Conservation (phyloP, 371 early-diverging fungal genomes). For the Fennellomyces sp. region DNA sequence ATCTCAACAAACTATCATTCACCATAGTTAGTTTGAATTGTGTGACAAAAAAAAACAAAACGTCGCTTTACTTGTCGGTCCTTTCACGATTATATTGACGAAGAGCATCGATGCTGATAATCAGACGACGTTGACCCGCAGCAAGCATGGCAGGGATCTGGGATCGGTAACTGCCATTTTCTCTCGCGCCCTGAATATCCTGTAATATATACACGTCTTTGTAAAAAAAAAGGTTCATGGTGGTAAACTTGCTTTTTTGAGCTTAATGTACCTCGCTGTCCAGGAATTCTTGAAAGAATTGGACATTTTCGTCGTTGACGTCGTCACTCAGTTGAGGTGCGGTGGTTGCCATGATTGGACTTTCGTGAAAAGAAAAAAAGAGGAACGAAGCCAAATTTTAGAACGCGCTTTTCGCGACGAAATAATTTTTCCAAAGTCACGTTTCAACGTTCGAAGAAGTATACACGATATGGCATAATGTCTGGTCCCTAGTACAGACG, state of each 20-base stretch:
- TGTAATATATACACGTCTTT: background rate
- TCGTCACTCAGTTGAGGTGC: constrained; percentile 23
- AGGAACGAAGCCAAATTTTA: background rate
- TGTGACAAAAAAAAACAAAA: background rate
- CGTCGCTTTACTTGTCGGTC: constrained; percentile 58
- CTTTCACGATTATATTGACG: constrained; percentile 75
- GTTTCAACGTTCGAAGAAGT: too few species aligned
- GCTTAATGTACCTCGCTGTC: constrained; percentile 24
- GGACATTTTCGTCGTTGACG: constrained; percentile 20
- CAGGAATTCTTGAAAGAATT: constrained; percentile 30
- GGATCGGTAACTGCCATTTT: constrained; percentile 63
- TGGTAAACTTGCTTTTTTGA: too few species aligned
- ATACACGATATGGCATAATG: too few species aligned
- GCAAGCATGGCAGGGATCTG: constrained; percentile 70
- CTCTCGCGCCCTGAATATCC: constrained; percentile 34
- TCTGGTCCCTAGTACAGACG: too few species aligned
- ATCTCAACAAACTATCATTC: constrained; percentile 62
- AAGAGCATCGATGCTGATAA: constrained; percentile 89
- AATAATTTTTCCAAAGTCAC: background rate
- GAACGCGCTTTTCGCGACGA: background rate
- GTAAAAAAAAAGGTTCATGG: too few species aligned
- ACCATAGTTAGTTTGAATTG: background rate
- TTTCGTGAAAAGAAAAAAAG: constrained; percentile 7
- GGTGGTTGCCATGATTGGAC: background rate
- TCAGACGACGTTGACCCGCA: constrained; percentile 68